A percentile compares a stretch with the other conserved stretches of the same genome.
phyloP scores from a whole-genome alignment of 106 monocot species.

The Amphibolis antarctica region DNA sequence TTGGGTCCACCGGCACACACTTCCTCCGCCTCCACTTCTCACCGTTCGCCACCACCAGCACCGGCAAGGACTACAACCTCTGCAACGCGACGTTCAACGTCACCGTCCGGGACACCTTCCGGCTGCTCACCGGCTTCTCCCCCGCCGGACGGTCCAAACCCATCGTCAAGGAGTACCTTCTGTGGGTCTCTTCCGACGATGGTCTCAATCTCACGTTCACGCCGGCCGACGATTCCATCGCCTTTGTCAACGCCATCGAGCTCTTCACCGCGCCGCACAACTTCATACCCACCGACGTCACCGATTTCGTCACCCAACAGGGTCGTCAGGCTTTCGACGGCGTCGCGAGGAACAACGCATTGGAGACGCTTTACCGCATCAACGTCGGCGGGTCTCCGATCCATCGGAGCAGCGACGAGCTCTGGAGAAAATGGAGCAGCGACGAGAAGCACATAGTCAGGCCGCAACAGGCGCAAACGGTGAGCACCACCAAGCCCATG shows the following conservation, averaged over 20 bases:
- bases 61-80: background rate
- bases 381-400: constrained; percentile 15
- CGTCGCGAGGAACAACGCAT: background rate
- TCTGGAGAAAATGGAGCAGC: constrained; percentile 12
- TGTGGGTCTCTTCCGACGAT: background rate
- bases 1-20: constrained; percentile 2
- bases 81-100: constrained; percentile 6
- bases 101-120: background rate
- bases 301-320: background rate
- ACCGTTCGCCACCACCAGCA: constrained; percentile 1
- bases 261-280: constrained; percentile 15
- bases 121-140: constrained; percentile 1
- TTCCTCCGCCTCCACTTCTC: constrained; percentile 26
- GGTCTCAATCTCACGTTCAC: constrained; percentile 2
- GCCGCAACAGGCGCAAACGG: background rate
- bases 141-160: background rate
- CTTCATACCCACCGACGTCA: background rate
- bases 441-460: background rate
- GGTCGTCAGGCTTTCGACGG: background rate
- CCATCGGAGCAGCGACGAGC: constrained; percentile 5
- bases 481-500: background rate
- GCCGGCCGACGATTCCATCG: background rate
- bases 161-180: constrained; percentile 13
- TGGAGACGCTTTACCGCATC: constrained; percentile 15
- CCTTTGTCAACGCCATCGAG: constrained; percentile 19